A percentile compares a stretch with the other conserved stretches of the same genome.
Conservation (phyloP, 2,329 filamentous ascomycete species). For the Clonostachys byssicola region DNA sequence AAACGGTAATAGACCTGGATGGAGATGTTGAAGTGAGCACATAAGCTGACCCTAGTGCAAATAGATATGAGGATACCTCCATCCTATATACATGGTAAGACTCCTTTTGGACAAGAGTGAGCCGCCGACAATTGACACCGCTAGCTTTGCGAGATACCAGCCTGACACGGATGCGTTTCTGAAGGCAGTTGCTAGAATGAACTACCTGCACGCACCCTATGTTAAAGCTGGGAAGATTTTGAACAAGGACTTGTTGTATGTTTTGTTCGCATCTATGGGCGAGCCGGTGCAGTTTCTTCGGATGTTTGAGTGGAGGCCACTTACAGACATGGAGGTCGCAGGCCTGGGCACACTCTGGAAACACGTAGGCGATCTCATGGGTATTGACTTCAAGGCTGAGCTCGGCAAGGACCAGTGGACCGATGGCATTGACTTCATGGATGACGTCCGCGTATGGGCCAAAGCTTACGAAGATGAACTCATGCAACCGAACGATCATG, state of each 20-base stretch:
- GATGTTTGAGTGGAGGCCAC: conserved; percentile 64
- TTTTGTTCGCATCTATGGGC: conserved; percentile 53
- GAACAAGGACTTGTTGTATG: conserved; percentile 32
- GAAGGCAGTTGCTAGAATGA: conserved; percentile 30
- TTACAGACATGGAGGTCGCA: conserved; percentile 64
- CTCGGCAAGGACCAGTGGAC: conserved; percentile 32
- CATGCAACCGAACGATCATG: conserved; percentile 51
- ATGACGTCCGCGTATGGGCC: conserved; percentile 43
- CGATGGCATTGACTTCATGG: conserved; percentile 46
- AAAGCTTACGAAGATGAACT: conserved; percentile 51
- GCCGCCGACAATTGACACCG: neutral
- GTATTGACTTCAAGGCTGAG: conserved; percentile 45
- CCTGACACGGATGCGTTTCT: conserved; percentile 21
- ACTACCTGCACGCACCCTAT: conserved; percentile 30
- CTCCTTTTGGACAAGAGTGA: neutral
- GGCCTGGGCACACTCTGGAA: conserved; percentile 70
- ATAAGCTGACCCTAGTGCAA: too few species aligned
- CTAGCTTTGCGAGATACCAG: conserved; percentile 20
- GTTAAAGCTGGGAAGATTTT: conserved; percentile 26
- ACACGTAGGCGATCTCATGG: conserved; percentile 65
- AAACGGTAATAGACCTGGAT: conserved; percentile 22
- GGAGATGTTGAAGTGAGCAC: too few species aligned
- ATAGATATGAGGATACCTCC: conserved; percentile 34
- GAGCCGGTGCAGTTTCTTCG: conserved; percentile 62
- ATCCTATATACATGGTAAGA: conserved; percentile 27